These are phyloP conservation scores for Rhododendron griersonianum DNA, from an alignment of 148 eudicot species.

Conservation along the genomic window DNA sequence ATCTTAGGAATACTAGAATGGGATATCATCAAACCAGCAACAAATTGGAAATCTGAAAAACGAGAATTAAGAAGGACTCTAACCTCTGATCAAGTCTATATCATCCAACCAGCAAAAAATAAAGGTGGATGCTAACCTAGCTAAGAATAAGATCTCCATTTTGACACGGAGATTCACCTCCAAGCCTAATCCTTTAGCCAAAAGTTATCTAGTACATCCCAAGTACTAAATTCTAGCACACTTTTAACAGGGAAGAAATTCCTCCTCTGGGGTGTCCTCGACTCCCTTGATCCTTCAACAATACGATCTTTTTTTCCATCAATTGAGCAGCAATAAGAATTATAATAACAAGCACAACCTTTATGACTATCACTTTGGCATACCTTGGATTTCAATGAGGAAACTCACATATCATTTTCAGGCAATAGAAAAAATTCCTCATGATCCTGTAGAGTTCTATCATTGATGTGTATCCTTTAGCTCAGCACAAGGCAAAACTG, in stretches of 20 bases:
- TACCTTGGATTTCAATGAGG: neutral
- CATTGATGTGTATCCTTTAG: neutral
- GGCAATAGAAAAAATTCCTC: neutral
- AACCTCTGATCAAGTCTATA: neutral
- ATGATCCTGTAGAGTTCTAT: neutral
- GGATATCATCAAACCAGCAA: neutral
- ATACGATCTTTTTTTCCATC: neutral
- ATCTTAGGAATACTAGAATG: neutral
- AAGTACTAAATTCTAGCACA: neutral
- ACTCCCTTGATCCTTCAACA: neutral
- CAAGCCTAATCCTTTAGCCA: neutral
- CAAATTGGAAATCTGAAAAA: neutral
- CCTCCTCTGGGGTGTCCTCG: neutral
- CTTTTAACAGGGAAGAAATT: neutral
- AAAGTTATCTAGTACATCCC: neutral
- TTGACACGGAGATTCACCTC: neutral
- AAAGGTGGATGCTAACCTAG: neutral
- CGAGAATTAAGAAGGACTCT: neutral
- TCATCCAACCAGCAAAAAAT: too few species aligned
- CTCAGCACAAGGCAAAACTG: neutral
- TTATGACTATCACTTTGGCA: neutral
- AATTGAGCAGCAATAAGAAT: neutral
- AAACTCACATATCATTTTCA: neutral
- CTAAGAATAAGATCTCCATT: neutral
- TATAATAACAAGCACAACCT: neutral